Base-by-base conservation (phyloP, 1,284 basidiomycete species). In the Naganishia sp. region DNA sequence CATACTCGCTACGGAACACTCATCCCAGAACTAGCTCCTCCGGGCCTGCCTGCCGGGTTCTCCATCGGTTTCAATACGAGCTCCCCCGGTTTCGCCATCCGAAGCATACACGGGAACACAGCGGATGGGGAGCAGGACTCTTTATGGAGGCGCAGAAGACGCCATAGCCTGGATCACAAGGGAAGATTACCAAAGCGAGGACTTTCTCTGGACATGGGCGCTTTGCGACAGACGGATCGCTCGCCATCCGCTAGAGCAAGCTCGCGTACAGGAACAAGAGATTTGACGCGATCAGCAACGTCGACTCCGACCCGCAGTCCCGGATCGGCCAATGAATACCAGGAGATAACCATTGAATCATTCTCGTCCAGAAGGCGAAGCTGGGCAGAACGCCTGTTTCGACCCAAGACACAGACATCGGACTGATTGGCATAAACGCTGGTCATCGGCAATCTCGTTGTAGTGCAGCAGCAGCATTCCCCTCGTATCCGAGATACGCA, bases 11-110 rank as follows among this genome's bases (percentile, higher is more conserved):
- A 76, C 69, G 79, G 79, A 18, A 77, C 76, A 1, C 75, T 80
- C 43, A 69, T 80, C 16, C 77, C 79, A 7, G 79, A 79, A n/a
- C 63, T 76, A 15, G 72, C 68, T n/a, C 71, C 74, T 5, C 60
- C 63, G 4, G 73, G 72, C 10, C 72, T 75, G 0, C 77, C 77
- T 0, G 75, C 77, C 0, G 77, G 79, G 0, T 80, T 81, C 70
- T 71, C 74, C 2, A 80, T 81, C 44, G 80, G 80, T 15, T 70
- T 81, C 39, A 79, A 79, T 53, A 79, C 78, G 6, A 74, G 78
- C n/a, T 76, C 74, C 28, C 80, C 80, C 1, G 80, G 80, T 2
- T 81, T 81, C 65, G 75, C 77, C 9, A 69, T 80, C 16, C 70
- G 78, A 2, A 55, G 52, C 52, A 43, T 49, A 18, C 65, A 66